A percentile compares a stretch with the other conserved stretches of the same genome.
Conservation (phyloP, 108 stramenopile genomes). For the Cyclotella baltica region DNA sequence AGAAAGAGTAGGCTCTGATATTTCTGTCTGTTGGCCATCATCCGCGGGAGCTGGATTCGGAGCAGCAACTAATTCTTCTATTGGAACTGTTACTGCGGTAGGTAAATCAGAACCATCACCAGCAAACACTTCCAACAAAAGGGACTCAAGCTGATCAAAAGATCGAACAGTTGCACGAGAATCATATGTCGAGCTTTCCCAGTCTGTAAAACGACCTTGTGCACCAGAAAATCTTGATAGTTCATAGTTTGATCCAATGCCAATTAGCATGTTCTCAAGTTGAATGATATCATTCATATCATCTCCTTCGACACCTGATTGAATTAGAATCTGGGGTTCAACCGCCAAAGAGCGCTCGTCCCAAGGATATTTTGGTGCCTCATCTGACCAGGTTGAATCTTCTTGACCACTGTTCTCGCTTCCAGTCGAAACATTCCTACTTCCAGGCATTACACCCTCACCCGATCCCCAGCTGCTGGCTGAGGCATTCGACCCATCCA, state of each 20-base stretch:
- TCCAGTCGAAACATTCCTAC: too few relatives aligned
- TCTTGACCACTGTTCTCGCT: not conserved
- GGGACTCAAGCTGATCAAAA: conserved; percentile 1
- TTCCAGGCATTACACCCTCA: not conserved
- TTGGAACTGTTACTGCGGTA: not conserved
- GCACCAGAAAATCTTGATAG: conserved; percentile 50
- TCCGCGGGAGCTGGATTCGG: not conserved
- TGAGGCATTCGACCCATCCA: too few relatives aligned
- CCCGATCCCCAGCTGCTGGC: not conserved
- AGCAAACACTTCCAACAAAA: conserved; percentile 15
- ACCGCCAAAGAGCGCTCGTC: not conserved
- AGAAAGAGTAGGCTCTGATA: too few relatives aligned
- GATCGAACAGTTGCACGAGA: conserved; percentile 23
- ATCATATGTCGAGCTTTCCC: conserved; percentile 20
- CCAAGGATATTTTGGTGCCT: not conserved
- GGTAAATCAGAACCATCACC: not conserved
- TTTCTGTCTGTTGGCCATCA: too few relatives aligned
- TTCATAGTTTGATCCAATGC: conserved; percentile 50
- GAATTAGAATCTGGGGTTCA: conserved; percentile 39
- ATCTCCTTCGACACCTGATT: conserved; percentile 59
- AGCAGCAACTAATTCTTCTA: not conserved
- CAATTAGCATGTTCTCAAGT: conserved; percentile 47
- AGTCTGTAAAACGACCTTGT: conserved; percentile 18
- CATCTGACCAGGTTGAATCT: too few relatives aligned
- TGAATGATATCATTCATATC: conserved; percentile 45